Evolutionary conservation across 495 filamentous ascomycete genomes (phyloP).

Genomic region (Annulohypoxylon nitens): DNA sequence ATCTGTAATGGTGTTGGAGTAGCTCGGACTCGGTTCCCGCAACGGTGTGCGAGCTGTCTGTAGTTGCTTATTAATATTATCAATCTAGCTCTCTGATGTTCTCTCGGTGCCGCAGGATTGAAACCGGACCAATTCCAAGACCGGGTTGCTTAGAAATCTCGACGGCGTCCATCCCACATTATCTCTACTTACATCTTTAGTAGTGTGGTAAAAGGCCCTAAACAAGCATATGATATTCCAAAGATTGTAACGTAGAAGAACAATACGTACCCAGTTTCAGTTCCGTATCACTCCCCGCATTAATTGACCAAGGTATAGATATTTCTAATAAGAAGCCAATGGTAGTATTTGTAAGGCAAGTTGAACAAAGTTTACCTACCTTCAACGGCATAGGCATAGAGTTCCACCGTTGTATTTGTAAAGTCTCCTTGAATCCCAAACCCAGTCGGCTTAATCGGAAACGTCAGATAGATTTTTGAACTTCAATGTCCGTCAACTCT

Average conservation of each 20-base stretch:
- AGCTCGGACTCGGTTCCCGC: background rate
- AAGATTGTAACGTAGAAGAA: background rate
- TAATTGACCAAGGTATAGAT: background rate
- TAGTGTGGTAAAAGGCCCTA: background rate
- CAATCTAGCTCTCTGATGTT: background rate
- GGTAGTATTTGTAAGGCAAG: background rate
- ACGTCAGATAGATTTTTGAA: background rate
- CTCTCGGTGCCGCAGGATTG: background rate
- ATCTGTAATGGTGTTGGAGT: background rate
- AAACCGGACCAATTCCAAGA: slow-evolving; percentile 22
- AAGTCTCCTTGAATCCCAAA: background rate
- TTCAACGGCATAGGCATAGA: slow-evolving; percentile 3
- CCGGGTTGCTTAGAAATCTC: slow-evolving; percentile 41
- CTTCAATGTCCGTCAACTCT: slow-evolving; percentile 32
- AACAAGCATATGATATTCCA: slow-evolving; percentile 4
- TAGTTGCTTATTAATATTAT: background rate
- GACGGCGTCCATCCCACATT: background rate
- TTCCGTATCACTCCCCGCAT: background rate
- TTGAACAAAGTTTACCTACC: slow-evolving; percentile 3
- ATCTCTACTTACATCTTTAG: no score
- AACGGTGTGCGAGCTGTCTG: background rate
- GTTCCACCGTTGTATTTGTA: slow-evolving; percentile 14
- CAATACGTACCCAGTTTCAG: background rate
- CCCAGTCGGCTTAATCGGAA: background rate
- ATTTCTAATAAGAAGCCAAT: background rate